Percentiles rank a stretch among this genome's conserved stretches.
These are phyloP conservation scores for Saturnispora besseyi DNA, from an alignment of 805 yeast genomes.

Conservation along the genomic window DNA sequence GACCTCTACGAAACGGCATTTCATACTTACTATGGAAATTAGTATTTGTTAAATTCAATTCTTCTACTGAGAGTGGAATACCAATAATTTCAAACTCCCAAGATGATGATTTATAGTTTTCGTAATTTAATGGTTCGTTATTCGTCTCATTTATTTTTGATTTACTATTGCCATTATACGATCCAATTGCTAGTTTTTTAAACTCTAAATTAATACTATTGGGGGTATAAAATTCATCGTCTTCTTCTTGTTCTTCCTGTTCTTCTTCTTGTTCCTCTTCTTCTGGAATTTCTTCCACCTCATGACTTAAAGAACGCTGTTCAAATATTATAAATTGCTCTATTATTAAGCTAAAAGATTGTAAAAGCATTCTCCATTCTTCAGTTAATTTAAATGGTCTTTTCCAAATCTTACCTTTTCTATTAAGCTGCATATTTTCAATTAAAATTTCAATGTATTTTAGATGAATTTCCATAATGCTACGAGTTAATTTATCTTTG, in stretches of 20 bases:
- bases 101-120: too few species aligned
- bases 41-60: not conserved
- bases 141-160: not conserved
- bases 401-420: conserved; percentile 1
- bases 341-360: not conserved
- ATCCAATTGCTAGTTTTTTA: not conserved
- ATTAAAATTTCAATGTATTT: not conserved
- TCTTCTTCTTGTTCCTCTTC: not conserved
- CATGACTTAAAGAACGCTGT: not conserved
- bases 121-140: too few species aligned
- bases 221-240: not conserved
- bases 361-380: conserved; percentile 5
- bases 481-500: not conserved
- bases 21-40: not conserved
- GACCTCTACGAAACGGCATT: conserved; percentile 1
- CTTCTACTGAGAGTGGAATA: not conserved
- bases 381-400: not conserved
- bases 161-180: not conserved
- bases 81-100: not conserved
- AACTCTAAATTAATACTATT: not conserved
- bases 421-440: not conserved
- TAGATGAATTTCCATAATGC: not conserved
- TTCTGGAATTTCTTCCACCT: not conserved
- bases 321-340: not conserved
- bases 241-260: not conserved